A percentile compares a stretch with the other conserved stretches of the same genome.
These are phyloP conservation scores for Eucalyptus sp. DNA, from an alignment of 345 rosid genomes.

Conservation along the genomic window DNA sequence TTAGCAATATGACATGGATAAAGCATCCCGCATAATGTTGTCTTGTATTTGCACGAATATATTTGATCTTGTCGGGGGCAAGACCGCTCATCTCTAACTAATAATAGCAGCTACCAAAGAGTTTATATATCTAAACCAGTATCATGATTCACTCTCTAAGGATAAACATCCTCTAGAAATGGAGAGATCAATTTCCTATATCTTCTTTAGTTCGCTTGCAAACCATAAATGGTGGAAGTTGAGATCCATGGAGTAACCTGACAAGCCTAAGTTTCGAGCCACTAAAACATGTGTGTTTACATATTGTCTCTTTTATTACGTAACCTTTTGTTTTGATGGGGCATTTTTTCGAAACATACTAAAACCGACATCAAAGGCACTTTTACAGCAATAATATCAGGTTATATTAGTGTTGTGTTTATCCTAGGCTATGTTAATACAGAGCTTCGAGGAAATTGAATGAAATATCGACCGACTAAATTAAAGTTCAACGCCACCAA, in stretches of 20 bases:
- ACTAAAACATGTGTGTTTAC: background rate
- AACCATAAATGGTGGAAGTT: background rate
- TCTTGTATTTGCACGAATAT: background rate
- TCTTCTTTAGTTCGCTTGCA: background rate
- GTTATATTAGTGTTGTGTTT: no score
- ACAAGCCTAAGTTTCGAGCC: background rate
- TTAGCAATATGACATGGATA: background rate
- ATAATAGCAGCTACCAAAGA: no score
- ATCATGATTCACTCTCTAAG: no score
- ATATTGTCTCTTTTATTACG: background rate
- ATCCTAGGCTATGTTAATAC: no score
- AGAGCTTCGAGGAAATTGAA: accelerated
- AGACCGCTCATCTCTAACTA: no score
- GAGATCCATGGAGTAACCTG: background rate
- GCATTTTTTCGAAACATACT: background rate
- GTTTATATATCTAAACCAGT: no score
- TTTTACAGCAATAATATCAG: background rate
- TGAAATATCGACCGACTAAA: no score
- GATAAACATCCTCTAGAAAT: no score
- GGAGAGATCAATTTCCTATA: no score
- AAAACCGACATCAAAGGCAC: background rate
- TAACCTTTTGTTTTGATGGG: background rate
- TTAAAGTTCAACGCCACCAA: no score
- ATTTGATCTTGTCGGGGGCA: background rate
- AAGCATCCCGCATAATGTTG: background rate